Base-by-base conservation (phyloP, 805 yeast species). In the Lipomyces anomalus region DNA sequence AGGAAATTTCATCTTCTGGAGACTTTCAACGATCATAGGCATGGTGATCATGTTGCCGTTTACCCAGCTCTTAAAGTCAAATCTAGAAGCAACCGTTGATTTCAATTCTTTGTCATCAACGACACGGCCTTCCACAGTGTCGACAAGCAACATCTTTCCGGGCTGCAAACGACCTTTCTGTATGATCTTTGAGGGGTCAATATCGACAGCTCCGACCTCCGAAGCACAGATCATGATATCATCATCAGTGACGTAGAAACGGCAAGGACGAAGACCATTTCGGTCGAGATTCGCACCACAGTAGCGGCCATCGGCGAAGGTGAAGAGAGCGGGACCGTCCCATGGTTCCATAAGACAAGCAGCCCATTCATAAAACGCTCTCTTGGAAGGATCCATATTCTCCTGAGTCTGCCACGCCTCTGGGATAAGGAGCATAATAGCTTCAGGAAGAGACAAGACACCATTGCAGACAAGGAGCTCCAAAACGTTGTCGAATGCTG, bases 271-370 rank as follows among this genome's bases (percentile, higher is more conserved):
- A 62, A 90, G 76, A 53, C 98, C 98, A 64, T 92, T 90, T 70
- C 98, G 80, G 70, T 90, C 98, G 56, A 92, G 76, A 66, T 89
- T 89, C 40, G 98, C 98, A 73, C 98, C 98, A 70, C 96, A 87
- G 75, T 86, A 90, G 59, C 97, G 78, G 57, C 95, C 97, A 67
- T 90, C 97, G 30, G 97, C 90, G 67, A 90, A 92, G 24, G 95
- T 88, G 72, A 90, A 85, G 57, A 92, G 71, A 29, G 97, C 97
- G 17, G 98, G 98, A 55, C 98, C 98, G 69, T 90, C 98, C 98
- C 98, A 90, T 6, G 97, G 97, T 71, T 90, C 98, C 96, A 92
- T 92, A 55, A 90, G 70, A 69, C 97, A 88, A 9, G 97, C 95
- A 39, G 97, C 97, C 97, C 97, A 90, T 67, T 92, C 97, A 70